phyloP scores from a whole-genome alignment of 306 rosid genomes.

The Castanea sativa region DNA sequence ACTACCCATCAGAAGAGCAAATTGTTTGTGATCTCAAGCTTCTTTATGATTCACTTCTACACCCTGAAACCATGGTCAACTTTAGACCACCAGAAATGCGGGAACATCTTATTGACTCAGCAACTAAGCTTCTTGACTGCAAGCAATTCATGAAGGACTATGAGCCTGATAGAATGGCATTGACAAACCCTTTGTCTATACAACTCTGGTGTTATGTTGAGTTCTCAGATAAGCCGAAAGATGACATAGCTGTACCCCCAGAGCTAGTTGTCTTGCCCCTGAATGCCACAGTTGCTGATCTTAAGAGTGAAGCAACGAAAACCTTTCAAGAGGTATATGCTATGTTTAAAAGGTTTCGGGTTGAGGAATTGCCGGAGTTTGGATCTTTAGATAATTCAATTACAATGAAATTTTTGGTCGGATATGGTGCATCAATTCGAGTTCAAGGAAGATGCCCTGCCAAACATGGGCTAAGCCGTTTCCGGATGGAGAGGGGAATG shows the following conservation, averaged over 20 bases:
- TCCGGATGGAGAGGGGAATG: slow-evolving; percentile 65
- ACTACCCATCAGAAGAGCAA: slow-evolving; percentile 46
- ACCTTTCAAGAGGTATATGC: slow-evolving; percentile 66
- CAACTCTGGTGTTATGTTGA: slow-evolving; percentile 63
- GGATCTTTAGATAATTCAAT: slow-evolving; percentile 41
- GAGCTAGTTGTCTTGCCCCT: slow-evolving; percentile 55
- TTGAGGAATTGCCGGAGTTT: slow-evolving; percentile 43
- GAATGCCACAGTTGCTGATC: slow-evolving; percentile 54
- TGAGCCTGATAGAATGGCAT: slow-evolving; percentile 14
- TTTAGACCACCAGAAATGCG: slow-evolving; percentile 26
- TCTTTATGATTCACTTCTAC: slow-evolving; percentile 48
- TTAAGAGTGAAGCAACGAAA: slow-evolving; percentile 39
- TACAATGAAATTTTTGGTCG: slow-evolving; percentile 50
- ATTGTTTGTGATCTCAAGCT: slow-evolving; percentile 43
- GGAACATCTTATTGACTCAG: slow-evolving; percentile 46
- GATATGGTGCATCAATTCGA: slow-evolving; percentile 40
- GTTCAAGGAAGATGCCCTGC: slow-evolving; percentile 49
- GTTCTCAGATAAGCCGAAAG: slow-evolving; percentile 53
- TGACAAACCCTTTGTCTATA: slow-evolving; percentile 19
- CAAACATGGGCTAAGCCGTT: slow-evolving; percentile 51
- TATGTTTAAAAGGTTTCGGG: slow-evolving; percentile 67
- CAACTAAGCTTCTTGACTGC: slow-evolving; percentile 70
- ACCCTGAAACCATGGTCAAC: slow-evolving; percentile 51
- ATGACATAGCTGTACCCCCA: slow-evolving; percentile 51
- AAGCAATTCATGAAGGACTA: slow-evolving; percentile 73